Evolutionary conservation across 176 grass and related monocot species (phyloP).

Genomic region (Luzula sylvatica): DNA sequence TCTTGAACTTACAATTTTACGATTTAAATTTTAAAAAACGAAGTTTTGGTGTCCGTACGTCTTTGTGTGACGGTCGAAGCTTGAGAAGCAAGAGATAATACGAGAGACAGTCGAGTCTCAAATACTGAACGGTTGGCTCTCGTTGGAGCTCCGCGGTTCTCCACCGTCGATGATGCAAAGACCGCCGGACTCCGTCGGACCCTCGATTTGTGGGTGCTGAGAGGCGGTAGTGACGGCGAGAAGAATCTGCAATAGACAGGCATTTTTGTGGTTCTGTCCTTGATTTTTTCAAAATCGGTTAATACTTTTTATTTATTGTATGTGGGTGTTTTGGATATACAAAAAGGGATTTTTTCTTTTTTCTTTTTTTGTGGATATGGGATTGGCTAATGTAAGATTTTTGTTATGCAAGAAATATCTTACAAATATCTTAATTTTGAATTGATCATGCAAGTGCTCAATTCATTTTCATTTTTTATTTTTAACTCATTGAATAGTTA

Average conservation of each 20-base stretch:
- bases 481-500: no score
- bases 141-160: not conserved
- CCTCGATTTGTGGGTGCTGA: slow-evolving; percentile 6
- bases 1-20: not conserved
- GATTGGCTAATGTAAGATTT: not conserved
- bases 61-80: slow-evolving; percentile 46
- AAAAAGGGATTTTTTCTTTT: not conserved
- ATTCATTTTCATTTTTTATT: no score
- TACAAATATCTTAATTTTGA: no score
- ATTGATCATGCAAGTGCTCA: no score
- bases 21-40: not conserved
- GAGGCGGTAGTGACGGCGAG: slow-evolving; percentile 14
- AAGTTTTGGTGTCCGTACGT: slow-evolving; percentile 14
- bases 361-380: not conserved
- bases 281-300: not conserved
- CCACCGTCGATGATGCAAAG: slow-evolving; percentile 18
- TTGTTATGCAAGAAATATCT: not conserved
- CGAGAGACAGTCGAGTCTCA: slow-evolving; percentile 54
- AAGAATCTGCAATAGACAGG: slow-evolving; percentile 21
- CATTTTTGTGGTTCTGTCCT: slow-evolving; percentile 24
- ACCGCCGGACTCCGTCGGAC: slow-evolving; percentile 10
- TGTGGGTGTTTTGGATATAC: not conserved
- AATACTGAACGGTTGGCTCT: slow-evolving; percentile 10
- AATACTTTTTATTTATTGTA: not conserved
- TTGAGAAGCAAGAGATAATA: slow-evolving; percentile 66